These are phyloP conservation scores for Euphorbia tirucalli DNA, from an alignment of 345 rosid species.

Conservation along the genomic window DNA sequence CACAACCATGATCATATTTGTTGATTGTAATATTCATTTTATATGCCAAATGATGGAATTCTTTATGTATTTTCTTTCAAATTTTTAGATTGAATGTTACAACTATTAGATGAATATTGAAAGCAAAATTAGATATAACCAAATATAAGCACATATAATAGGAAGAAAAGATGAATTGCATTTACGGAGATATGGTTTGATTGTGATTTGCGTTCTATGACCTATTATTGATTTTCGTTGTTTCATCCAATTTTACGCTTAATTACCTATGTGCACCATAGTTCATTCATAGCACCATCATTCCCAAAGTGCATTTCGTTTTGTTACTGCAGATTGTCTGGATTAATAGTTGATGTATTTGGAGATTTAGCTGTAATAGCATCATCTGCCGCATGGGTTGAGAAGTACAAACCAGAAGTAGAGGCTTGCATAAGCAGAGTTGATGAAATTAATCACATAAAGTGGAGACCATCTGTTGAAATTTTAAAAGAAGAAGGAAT, in stretches of 20 bases:
- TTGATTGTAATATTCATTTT: neutral
- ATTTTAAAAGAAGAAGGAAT: slow-evolving; percentile 90
- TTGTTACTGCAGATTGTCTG: slow-evolving; percentile 61
- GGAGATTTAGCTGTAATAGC: slow-evolving; percentile 93
- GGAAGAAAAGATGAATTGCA: too few species aligned
- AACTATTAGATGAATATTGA: too few species aligned
- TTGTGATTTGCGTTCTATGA: too few species aligned
- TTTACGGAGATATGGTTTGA: too few species aligned
- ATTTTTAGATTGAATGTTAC: neutral
- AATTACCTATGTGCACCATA: slow-evolving; percentile 1
- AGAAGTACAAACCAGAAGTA: slow-evolving; percentile 64
- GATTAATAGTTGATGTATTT: slow-evolving; percentile 77
- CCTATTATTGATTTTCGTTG: neutral
- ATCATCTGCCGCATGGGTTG: slow-evolving; percentile 97
- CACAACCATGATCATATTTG: too few species aligned
- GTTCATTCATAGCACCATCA: neutral
- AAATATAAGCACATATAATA: too few species aligned
- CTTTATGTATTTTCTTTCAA: neutral
- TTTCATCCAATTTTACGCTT: neutral
- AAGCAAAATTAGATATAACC: too few species aligned
- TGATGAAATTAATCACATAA: slow-evolving; percentile 57
- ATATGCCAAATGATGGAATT: neutral
- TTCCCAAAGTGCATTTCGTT: slow-evolving; percentile 12
- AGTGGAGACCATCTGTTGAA: slow-evolving; percentile 88
- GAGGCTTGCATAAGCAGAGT: slow-evolving; percentile 56